Base-by-base conservation (phyloP, 164 flowering plant genomes). In the Sextonia rubra region DNA sequence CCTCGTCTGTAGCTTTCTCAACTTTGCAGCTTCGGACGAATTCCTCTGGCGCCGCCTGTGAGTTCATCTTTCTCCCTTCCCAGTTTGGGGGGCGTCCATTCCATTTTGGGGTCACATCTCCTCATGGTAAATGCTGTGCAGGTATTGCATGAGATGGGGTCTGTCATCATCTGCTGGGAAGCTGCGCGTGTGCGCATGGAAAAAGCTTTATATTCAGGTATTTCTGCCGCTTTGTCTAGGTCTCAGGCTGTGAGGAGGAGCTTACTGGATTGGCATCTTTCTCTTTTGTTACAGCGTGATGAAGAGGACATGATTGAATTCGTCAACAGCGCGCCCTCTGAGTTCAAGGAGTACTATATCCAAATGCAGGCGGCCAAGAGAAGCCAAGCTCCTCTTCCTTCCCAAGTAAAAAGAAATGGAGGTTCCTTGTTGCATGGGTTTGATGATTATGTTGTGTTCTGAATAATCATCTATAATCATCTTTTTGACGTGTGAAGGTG, bases 301-400 rank as follows among this genome's bases (percentile, higher is more conserved):
- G 89, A 85, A 80, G 90, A 90, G 71, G 98, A 95, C 83, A 86
- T 93, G 96, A 80, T 77, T 75, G 86, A 88, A 67, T 90, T 89
- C 76, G 93, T 91, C 60, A 86, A 90, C 78, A 88, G 84, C 74
- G 89, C 98, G 68, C 90, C 89, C 2, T 27, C 86, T 62, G 98
- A 95, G 80, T 93, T 91, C 74, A 95, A 88, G 76, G 96, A 91
- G 84, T 95, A 93, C 70, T 95, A 91, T 82, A 86, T 93, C 66
- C 99, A 93, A 83, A 95, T 95, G 99, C 96, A 95, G 69, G 93
- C 83, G 22, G 96, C 99, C 60, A 95, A 91, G 79, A 83, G 99
- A 84, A 90, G 94, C 84, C 96, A 95, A 80, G 85, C 96, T 63
- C 99, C 98, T 73, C 85, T 86, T 73, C 91, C 84, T 71, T 92